Base-by-base conservation (phyloP, 1,284 basidiomycete genomes). In the Irpex lacteus region DNA sequence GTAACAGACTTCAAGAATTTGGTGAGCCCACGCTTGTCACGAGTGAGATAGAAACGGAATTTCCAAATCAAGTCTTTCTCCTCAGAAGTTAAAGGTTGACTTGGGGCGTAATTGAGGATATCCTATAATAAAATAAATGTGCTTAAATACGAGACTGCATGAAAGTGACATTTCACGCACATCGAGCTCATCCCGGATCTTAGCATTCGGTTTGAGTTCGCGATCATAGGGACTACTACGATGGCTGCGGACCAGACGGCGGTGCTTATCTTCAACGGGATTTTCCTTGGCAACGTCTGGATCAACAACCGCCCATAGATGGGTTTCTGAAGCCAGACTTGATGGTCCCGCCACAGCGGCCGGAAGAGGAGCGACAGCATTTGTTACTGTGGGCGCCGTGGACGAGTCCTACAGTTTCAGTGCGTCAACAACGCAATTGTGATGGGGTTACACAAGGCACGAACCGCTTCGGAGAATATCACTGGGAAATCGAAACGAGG, bases 11-110 rank as follows among this genome's bases (percentile, higher is more conserved):
- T 98, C 65, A 99, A 83, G 78, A 99, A 99, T 76, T 99, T 99
- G 38, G 97, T 99, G 34, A 99, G 83, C 2, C 94, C 95, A 18
- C 91, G 87, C 74, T 95, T 95, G 74, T 96, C 94, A 34, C 95
- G 82, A 0, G 91, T 88, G 13, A 99, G 87, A 70, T 98, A 99
- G 78, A 98, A 99, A 8, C 98, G 88, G 83, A 98, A 99, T 73
- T 98, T 96, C 98, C 98, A 99, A 26, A 99, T 89, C 15, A 97
- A 78, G 69, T 99, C 97, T 74, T 97, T 98, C 78, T 99, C 97
- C 70, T 96, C 91, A 0, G 95, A 89, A 0, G 87, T 94, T 4
- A 99, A 83, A 6, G 87, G 84, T 65, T 93, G 93, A 60, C 94
- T 98, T 0, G 98, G 97, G 0, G 96, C 89, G 74, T 94, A 98